These are phyloP conservation scores for Wickerhamiella hasegawae DNA, from an alignment of 805 yeast species.

Conservation along the genomic window DNA sequence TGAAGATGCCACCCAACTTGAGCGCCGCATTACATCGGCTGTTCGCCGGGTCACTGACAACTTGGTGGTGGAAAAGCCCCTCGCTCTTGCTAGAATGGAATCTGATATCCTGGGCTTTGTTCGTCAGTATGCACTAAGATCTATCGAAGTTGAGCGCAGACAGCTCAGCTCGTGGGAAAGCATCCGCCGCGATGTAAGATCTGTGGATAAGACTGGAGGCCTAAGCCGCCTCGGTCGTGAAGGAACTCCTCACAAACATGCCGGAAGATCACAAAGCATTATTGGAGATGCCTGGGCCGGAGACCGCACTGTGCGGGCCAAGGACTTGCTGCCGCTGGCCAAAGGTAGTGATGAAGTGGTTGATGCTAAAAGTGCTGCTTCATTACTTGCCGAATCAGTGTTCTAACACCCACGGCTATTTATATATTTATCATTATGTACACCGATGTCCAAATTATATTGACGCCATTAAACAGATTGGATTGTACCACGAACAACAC, in stretches of 20 bases:
- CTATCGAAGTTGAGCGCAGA: conserved; percentile 76
- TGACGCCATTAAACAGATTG: background rate
- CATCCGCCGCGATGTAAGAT: conserved; percentile 53
- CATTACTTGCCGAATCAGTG: conserved; percentile 55
- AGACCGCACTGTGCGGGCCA: conserved; percentile 31
- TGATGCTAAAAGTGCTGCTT: conserved; percentile 76
- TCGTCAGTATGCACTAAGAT: conserved; percentile 44
- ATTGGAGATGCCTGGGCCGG: conserved; percentile 48
- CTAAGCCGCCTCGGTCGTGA: conserved; percentile 72
- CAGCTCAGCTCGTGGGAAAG: conserved; percentile 58
- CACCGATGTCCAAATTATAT: background rate
- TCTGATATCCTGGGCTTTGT: conserved; percentile 35
- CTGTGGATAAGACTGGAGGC: conserved; percentile 65
- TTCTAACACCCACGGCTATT: conserved; percentile 20
- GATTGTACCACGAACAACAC: conserved; percentile 28
- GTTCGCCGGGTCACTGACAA: conserved; percentile 73
- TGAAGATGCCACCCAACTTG: conserved; percentile 62
- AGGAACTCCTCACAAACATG: conserved; percentile 27
- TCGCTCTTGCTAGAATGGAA: conserved; percentile 45
- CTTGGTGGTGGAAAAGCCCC: conserved; percentile 57
- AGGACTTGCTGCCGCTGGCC: conserved; percentile 9
- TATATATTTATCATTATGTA: conserved; percentile 15
- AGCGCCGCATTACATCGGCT: conserved; percentile 60
- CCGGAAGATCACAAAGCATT: conserved; percentile 31
- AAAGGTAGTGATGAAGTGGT: conserved; percentile 25